Base-by-base conservation (phyloP, 1,284 basidiomycete species). In the Athelia psychrophila region DNA sequence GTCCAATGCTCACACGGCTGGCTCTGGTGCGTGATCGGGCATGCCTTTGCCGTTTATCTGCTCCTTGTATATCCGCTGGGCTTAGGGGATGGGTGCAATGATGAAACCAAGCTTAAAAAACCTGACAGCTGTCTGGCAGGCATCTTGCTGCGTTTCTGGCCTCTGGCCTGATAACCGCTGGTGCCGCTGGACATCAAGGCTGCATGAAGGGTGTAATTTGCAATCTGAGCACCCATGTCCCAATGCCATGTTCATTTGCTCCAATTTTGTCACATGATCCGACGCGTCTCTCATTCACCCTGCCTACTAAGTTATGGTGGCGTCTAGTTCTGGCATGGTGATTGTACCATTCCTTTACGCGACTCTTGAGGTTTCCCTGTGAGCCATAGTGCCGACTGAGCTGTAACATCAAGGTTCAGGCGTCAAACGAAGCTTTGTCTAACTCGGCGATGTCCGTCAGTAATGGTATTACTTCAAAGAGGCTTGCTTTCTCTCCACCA, bases 201-300 rank as follows among this genome's bases (percentile, higher is more conserved):
- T 67, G 68, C 60, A 65, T 72, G 71, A 73, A 51, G 65, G 68
- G 52, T 56, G 65, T 72, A 72, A 73, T 73, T 73, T 73, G 71
- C 71, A 73, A 73, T 65, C 71, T 66, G 71, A 73, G 64, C 62
- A 59, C 62, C 44, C 19, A 35, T 54, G 16, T 18, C 20, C 6
- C 38, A 42, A 42, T 18, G 20, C 16, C 38, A n/a, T 42, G 6
- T 42, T 42, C 38, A 8, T 42, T 42, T 16, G 38, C 27, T 30
- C 13, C 13, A 30, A 30, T 30, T 6, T 30, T 30, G 27, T 30
- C 27, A 30, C 27, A 30, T 30, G 27, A 30, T 30, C 27, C 27
- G 27, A 5, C 6, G 13, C 27, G 27, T 13, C 6, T 30, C 27
- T 30, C 27, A 30, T 30, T 30, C 27, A 13, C 27, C 6, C 27